Evolutionary conservation across 2,329 filamentous ascomycete species (phyloP), one percentile per base, ranked within the genome.

Genomic region (Hypoxylon sp.): DNA sequence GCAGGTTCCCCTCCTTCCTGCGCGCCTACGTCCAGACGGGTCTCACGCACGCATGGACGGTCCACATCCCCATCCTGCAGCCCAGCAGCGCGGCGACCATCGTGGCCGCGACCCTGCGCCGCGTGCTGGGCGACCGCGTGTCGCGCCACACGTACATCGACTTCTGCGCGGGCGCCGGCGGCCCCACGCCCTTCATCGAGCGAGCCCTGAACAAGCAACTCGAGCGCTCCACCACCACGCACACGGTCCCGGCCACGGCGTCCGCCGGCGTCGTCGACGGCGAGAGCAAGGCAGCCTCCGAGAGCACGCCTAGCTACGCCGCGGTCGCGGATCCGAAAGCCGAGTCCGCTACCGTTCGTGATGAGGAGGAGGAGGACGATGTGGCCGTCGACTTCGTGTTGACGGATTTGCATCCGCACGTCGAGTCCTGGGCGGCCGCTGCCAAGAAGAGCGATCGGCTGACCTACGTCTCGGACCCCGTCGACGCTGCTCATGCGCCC

Each of bases 121-220:
- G 79, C 22, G 81, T 86, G 46, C 83, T 91, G 13, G 83, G 84
- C 37, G 66, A 75, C 4, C 75, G 81, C 27, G 81, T 88, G 1
- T 80, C 83, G 17, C 79, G 82, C 1, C 89, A 91, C 78, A 89
- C 86, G 17, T 89, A 92, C 73, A 85, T 94, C 68, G 92, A 95
- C 81, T 92, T 94, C 79, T 93, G 91, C 78, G 90, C 91, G 2
- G 92, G 92, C 57, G 90, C 86, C 13, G 92, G 92, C 44, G 92
- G 92, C 0, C 91, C 91, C 0, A 92, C 89, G 1, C 90, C 90
- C 0, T 82, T 81, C 42, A 89, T 92, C 56, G 90, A 91, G 78
- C 82, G 80, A 10, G 81, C 85, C 46, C 76, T 92, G 69, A 92
- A 92, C 77, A 68, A 75, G 51, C 77, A 80, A 70, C 76, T 84